Percentiles rank a stretch among this genome's conserved stretches.
phyloP scores from a whole-genome alignment of 352 stramenopile species.

The Phytopythium mirpurense region DNA sequence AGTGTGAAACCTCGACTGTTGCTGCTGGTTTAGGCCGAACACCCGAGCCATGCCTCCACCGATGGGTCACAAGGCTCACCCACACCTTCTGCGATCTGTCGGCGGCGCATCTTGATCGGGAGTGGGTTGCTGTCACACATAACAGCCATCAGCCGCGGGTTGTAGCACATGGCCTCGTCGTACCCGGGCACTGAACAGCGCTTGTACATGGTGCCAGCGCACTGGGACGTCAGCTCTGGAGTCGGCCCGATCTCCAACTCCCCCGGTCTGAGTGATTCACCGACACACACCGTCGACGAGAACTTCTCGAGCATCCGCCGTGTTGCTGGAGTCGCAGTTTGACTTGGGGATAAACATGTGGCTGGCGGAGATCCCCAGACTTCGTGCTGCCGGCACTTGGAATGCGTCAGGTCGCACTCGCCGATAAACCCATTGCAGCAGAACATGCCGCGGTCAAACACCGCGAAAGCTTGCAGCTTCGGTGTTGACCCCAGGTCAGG shows the following conservation, averaged over 20 bases:
- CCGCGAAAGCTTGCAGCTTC: slow-evolving; percentile 1
- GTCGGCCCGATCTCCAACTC: slow-evolving; percentile 4
- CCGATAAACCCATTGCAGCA: slow-evolving; percentile 15
- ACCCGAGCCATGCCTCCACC: slow-evolving; percentile 32
- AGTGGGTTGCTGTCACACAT: slow-evolving; percentile 15
- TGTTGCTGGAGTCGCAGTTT: slow-evolving; percentile 12
- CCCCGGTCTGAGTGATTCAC: not conserved
- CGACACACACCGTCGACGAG: slow-evolving; percentile 16
- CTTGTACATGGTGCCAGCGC: slow-evolving; percentile 20
- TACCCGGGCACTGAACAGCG: slow-evolving; percentile 10
- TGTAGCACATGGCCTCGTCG: slow-evolving; percentile 24
- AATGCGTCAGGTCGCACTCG: slow-evolving; percentile 10
- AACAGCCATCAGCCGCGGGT: slow-evolving; percentile 22
- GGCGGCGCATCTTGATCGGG: slow-evolving; percentile 18
- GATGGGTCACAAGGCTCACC: slow-evolving; percentile 17
- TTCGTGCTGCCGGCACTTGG: slow-evolving; percentile 4
- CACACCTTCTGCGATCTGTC: slow-evolving; percentile 22
- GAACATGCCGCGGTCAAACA: not conserved
- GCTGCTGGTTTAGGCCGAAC: no score
- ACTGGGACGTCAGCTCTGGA: slow-evolving; percentile 3
- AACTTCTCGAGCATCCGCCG: slow-evolving; percentile 16
- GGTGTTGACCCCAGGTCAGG: slow-evolving; percentile 7
- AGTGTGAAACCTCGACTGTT: no score
- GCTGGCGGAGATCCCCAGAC: slow-evolving; percentile 2
- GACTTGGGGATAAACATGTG: slow-evolving; percentile 1